Conservation (phyloP, 129 eudicot species). For the Lactuca saligna region DNA sequence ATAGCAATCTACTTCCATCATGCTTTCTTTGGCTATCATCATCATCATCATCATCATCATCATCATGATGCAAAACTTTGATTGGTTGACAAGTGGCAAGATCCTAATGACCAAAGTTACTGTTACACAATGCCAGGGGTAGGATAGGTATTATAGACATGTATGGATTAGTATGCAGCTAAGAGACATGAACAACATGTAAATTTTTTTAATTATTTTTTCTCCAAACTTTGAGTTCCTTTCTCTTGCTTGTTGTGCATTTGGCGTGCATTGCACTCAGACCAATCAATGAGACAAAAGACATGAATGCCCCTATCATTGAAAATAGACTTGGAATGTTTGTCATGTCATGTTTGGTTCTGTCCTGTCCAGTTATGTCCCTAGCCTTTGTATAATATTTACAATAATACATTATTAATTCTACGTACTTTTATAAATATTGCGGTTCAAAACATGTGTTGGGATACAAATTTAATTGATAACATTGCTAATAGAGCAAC, state of each 20-base stretch:
- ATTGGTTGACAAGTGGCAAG: slow-evolving; percentile 1
- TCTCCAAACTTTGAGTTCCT: background rate
- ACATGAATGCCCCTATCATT: background rate
- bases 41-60: slow-evolving; percentile 1
- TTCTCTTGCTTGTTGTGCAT: no score
- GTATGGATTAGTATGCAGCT: slow-evolving; percentile 1
- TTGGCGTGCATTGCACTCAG: background rate
- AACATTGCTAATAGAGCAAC: background rate
- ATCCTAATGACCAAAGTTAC: background rate
- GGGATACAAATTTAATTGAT: background rate
- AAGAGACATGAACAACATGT: slow-evolving; percentile 3
- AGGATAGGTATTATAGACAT: slow-evolving; percentile 2
- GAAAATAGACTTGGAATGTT: background rate
- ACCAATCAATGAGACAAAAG: no score
- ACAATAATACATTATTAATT: background rate
- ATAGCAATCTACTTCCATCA: slow-evolving; percentile 14
- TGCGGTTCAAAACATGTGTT: background rate
- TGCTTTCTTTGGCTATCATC: background rate
- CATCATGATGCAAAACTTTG: background rate
- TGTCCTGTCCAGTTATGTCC: no score
- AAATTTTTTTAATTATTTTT: no score
- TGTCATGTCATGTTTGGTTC: no score
- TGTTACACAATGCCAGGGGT: slow-evolving; percentile 1
- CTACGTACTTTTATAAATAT: no score
- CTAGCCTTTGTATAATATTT: no score